Base-by-base conservation (phyloP, 2,329 filamentous ascomycete species). In the Rutstroemia sp. region DNA sequence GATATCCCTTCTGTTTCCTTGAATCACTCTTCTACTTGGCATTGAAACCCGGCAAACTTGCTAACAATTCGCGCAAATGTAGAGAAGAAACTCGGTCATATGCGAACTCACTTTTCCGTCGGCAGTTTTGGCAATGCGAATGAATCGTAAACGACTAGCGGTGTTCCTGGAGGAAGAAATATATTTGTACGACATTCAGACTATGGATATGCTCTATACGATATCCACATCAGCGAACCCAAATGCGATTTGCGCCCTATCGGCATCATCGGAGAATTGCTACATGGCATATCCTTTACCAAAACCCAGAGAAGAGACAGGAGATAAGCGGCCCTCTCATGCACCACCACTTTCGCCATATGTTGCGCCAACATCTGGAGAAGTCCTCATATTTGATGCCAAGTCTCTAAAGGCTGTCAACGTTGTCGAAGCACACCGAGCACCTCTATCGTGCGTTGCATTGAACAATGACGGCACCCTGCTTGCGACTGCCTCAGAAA, bases 41-140 rank as follows among this genome's bases (percentile, higher is more conserved):
- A 45, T 38, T 39, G 27, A 16, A 23, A 19, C 38, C 38, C 18
- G n/a, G 14, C 23, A 21, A 38, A 30, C 25, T 19, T 38, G 19
- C 53, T 56, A 21, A 56, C 53, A 5, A 1, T 49, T 44, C 34
- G 41, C 47, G 21, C 58, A 62, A 18, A 61, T n/a, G 12, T 30
- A 58, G 41, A 86, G 79, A 34, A 77, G 83, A 63, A 79, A 79
- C 2, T 86, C 92, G 44, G 89, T 95, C 58, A 97, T 99, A 71
- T 99, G 94, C 81, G 94, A 99, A 73, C 88, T 99, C 69, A 97
- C 92, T 3, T 99, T 99, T 66, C 92, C 92, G 12, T 95, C 92
- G n/a, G 91, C 92, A 50, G 91, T 99, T 10, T 82, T 97, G 42
- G 92, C 92, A 19, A 90, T 99, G 58, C 88, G 92, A 62, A 78